Evolutionary conservation across 257 asterid genomes (phyloP).

Genomic region (Gardenia jasminoides): DNA sequence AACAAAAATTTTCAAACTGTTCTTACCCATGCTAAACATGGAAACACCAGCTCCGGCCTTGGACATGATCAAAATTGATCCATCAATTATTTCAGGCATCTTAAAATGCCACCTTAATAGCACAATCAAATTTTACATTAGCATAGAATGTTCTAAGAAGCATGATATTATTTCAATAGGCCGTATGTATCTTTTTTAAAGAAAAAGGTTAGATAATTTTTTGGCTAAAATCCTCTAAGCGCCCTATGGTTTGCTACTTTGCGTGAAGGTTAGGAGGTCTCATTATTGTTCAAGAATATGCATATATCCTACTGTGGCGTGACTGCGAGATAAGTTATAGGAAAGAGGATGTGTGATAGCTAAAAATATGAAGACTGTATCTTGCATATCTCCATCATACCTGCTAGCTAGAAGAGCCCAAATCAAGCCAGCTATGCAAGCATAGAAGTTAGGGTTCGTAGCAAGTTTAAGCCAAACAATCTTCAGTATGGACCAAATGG

Average conservation of each 20-base stretch:
- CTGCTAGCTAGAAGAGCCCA: conserved; percentile 65
- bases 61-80: conserved; percentile 65
- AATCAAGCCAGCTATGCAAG: conserved; percentile 41
- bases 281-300: too few relatives aligned
- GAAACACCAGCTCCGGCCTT: conserved; percentile 74
- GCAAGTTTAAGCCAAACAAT: conserved; percentile 44
- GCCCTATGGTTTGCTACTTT: too few relatives aligned
- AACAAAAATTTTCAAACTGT: too few relatives aligned
- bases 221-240: too few relatives aligned
- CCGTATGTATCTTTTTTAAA: neutral
- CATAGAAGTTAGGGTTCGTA: conserved; percentile 59
- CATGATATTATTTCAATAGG: too few relatives aligned
- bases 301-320: too few relatives aligned
- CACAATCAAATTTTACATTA: neutral
- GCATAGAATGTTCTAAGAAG: too few relatives aligned
- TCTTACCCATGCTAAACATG: conserved; percentile 75
- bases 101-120: conserved; percentile 56
- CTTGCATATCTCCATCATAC: conserved; percentile 14
- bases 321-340: too few relatives aligned
- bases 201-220: neutral
- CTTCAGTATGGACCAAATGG: conserved; percentile 30
- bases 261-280: too few relatives aligned
- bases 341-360: too few relatives aligned
- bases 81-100: conserved; percentile 62
- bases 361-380: too few relatives aligned